Conservation (phyloP, 306 rosid species). For the Fagus sylvatica region DNA sequence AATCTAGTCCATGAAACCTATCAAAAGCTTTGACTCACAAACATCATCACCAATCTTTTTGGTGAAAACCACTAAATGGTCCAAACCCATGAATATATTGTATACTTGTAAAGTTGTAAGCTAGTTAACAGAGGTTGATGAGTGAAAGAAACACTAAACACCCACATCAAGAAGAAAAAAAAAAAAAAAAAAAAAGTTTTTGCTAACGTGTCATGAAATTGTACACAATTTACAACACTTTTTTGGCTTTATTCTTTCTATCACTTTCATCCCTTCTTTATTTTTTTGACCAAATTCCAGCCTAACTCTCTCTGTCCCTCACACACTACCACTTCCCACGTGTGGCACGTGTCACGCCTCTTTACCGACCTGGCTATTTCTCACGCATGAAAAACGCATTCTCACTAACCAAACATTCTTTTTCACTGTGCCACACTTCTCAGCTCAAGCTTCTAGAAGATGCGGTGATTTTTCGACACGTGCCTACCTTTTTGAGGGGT, state of each 20-base stretch:
- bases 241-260: conserved; percentile 16
- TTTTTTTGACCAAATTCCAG: conserved; percentile 42
- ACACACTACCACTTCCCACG: conserved; percentile 24
- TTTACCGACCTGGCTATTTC: conserved; percentile 42
- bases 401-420: background rate
- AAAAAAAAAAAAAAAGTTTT: background rate
- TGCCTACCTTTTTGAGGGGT: background rate
- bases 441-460: conserved; percentile 17
- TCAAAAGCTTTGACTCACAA: conserved; percentile 35
- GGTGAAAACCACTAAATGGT: conserved; percentile 1
- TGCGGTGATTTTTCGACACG: conserved; percentile 17
- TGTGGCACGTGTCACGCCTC: conserved; percentile 39
- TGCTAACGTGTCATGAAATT: conserved; percentile 32
- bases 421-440: background rate
- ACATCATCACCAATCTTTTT: conserved; percentile 32
- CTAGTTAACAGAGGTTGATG: conserved; percentile 44
- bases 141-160: conserved; percentile 59
- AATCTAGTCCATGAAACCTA: conserved; percentile 36
- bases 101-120: conserved; percentile 45
- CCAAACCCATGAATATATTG: conserved; percentile 3
- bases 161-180: conserved; percentile 5
- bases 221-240: conserved; percentile 3
- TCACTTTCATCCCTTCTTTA: background rate
- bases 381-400: conserved; percentile 53
- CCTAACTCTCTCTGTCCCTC: conserved; percentile 55